Conservation (phyloP, 768 basidiomycete genomes). For the Leccinellum rugosiceps region DNA sequence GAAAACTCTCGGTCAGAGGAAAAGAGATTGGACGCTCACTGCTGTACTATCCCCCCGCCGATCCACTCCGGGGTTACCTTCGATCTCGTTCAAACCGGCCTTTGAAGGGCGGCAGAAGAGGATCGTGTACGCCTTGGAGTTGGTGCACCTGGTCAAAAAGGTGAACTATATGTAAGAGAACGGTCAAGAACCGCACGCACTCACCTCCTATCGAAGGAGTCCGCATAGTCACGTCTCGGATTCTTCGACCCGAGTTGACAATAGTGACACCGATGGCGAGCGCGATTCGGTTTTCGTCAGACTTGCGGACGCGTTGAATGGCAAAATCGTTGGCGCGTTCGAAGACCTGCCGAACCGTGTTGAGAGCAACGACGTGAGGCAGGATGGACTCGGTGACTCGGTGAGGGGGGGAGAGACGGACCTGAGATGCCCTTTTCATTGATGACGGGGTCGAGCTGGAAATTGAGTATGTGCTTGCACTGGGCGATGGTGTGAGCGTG, state of each 20-base stretch:
- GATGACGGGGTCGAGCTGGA: conserved; percentile 92
- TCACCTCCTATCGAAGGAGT: no score
- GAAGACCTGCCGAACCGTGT: conserved; percentile 82
- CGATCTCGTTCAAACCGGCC: conserved; percentile 97
- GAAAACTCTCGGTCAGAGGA: no score
- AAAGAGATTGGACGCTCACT: neutral
- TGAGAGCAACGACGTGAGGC: no score
- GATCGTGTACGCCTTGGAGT: conserved; percentile 97
- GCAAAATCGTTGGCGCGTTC: conserved; percentile 87
- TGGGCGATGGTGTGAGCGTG: conserved; percentile 92
- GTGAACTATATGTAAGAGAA: no score
- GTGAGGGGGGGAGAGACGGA: conserved; percentile 27
- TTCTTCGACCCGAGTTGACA: no score
- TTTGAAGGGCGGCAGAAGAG: conserved; percentile 97
- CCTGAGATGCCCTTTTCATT: conserved; percentile 99
- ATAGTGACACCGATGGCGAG: conserved; percentile 46
- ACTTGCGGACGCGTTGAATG: conserved; percentile 96
- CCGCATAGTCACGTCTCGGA: no score
- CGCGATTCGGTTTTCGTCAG: conserved; percentile 97
- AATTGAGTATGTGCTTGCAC: conserved; percentile 82
- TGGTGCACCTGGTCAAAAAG: conserved; percentile 60
- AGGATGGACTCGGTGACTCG: no score
- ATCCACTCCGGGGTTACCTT: conserved; percentile 36
- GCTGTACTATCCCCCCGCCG: conserved; percentile 12
- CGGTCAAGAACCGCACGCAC: neutral